These are phyloP conservation scores for Aspergillus fumigatiaffinis DNA, from an alignment of 2,329 filamentous ascomycete genomes.

Conservation along the genomic window DNA sequence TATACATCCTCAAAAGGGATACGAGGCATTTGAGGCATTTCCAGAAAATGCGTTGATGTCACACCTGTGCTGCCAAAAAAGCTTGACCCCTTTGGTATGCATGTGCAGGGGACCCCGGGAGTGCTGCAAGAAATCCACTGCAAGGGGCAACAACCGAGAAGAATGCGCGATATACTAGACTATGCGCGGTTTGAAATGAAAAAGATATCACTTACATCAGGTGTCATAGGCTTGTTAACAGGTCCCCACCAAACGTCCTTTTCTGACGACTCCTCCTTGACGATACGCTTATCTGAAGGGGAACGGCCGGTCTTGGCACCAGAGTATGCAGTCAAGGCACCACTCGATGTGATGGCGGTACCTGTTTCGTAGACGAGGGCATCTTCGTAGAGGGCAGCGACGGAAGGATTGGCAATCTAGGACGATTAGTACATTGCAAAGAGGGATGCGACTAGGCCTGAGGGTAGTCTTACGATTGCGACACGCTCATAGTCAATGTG, in stretches of 20 bases:
- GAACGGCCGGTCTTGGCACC: constrained; percentile 97
- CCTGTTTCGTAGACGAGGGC: constrained; percentile 96
- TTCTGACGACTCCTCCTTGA: constrained; percentile 84
- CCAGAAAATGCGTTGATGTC: not conserved
- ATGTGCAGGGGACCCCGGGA: constrained; percentile 14
- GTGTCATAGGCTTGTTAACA: constrained; percentile 97
- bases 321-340: constrained; percentile 94
- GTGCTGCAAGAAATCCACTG: constrained; percentile 15
- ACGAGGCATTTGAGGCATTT: constrained; percentile 5
- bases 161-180: constrained; percentile 15
- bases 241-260: constrained; percentile 98
- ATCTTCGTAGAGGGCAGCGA: constrained; percentile 97
- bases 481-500: constrained; percentile 99
- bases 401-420: constrained; percentile 83
- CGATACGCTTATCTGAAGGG: constrained; percentile 94
- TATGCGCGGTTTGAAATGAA: constrained; percentile 10
- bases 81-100: constrained; percentile 15
- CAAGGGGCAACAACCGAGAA: constrained; percentile 10
- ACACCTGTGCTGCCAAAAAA: constrained; percentile 8
- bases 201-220: constrained; percentile 68
- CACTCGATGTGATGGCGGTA: constrained; percentile 92
- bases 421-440: constrained; percentile 6
- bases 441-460: not conserved
- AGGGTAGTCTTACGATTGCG: constrained; percentile 69
- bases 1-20: constrained; percentile 11